Conservation (phyloP, 2,329 filamentous ascomycete genomes). For the Alternaria sp. region DNA sequence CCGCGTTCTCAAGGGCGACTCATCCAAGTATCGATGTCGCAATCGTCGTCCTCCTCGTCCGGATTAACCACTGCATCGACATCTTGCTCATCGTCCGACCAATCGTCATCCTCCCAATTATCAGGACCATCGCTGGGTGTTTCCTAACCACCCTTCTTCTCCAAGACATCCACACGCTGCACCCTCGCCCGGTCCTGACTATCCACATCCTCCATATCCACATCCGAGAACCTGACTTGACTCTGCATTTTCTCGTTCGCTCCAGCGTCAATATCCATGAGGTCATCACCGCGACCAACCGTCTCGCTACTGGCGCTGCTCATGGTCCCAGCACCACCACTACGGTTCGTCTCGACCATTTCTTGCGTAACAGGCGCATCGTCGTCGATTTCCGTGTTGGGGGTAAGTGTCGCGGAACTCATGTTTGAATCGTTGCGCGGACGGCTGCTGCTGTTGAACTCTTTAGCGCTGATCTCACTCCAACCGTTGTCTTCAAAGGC, state of each 20-base stretch:
- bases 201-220: conserved; percentile 33
- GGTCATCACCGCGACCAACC: conserved; percentile 21
- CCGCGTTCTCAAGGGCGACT: not conserved
- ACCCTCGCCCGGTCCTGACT: conserved; percentile 13
- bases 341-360: conserved; percentile 36
- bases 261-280: conserved; percentile 26
- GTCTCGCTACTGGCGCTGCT: conserved; percentile 34
- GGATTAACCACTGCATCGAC: not conserved
- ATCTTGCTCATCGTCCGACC: not conserved
- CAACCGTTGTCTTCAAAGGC: conserved; percentile 28
- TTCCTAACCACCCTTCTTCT: conserved; percentile 32
- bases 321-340: conserved; percentile 15
- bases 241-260: conserved; percentile 1
- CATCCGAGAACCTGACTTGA: conserved; percentile 24
- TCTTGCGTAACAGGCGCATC: conserved; percentile 24
- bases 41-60: not conserved
- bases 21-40: not conserved
- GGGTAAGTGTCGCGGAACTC: conserved; percentile 42
- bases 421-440: conserved; percentile 21
- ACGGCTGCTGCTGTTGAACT: conserved; percentile 20
- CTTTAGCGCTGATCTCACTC: conserved; percentile 25
- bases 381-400: conserved; percentile 41
- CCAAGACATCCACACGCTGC: conserved; percentile 32
- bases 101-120: not conserved
- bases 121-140: not conserved